phyloP scores from a whole-genome alignment of 495 filamentous ascomycete species.

The Jackrogersella multiformis region DNA sequence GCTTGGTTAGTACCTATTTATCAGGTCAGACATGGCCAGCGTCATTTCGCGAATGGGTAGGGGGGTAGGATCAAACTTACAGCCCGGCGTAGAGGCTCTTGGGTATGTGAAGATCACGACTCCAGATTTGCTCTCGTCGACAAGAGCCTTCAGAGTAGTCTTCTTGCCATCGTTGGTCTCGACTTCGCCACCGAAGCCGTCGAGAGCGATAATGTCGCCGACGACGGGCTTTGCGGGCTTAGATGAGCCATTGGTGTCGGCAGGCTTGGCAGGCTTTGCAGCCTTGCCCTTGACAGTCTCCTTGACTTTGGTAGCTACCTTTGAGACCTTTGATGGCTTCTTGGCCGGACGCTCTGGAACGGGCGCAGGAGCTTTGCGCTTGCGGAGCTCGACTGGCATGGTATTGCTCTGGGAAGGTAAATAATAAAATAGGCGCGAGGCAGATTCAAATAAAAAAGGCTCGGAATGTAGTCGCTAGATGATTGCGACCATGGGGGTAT shows the following conservation, averaged over 20 bases:
- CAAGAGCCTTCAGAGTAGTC: conserved; percentile 77
- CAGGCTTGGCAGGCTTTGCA: conserved; percentile 49
- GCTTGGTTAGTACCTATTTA: conserved; percentile 85
- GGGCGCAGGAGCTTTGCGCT: conserved; percentile 74
- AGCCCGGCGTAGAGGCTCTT: conserved; percentile 92
- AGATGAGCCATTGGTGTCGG: conserved; percentile 46
- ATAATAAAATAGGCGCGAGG: conserved; percentile 17
- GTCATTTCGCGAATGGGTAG: conserved; percentile 6
- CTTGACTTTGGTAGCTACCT: conserved; percentile 55
- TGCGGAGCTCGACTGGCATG: conserved; percentile 73
- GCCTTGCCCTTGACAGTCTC: conserved; percentile 51
- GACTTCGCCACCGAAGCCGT: conserved; percentile 82
- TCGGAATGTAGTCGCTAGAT: conserved; percentile 24
- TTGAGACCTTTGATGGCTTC: conserved; percentile 58
- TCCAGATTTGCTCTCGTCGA: conserved; percentile 83
- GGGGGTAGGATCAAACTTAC: conserved; percentile 65
- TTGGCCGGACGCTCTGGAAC: conserved; percentile 64
- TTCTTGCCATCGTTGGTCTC: conserved; percentile 83
- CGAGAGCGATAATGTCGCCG: conserved; percentile 67
- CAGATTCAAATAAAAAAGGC: conserved; percentile 13
- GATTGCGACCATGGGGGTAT: conserved; percentile 21
- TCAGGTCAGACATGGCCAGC: conserved; percentile 40
- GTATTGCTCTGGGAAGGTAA: conserved; percentile 26
- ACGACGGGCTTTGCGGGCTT: conserved; percentile 49
- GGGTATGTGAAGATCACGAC: conserved; percentile 96